Percentiles rank a stretch among this genome's conserved stretches.
These are phyloP conservation scores for Cinnamomum micranthum DNA, from an alignment of 164 flowering plant genomes.

Conservation along the genomic window DNA sequence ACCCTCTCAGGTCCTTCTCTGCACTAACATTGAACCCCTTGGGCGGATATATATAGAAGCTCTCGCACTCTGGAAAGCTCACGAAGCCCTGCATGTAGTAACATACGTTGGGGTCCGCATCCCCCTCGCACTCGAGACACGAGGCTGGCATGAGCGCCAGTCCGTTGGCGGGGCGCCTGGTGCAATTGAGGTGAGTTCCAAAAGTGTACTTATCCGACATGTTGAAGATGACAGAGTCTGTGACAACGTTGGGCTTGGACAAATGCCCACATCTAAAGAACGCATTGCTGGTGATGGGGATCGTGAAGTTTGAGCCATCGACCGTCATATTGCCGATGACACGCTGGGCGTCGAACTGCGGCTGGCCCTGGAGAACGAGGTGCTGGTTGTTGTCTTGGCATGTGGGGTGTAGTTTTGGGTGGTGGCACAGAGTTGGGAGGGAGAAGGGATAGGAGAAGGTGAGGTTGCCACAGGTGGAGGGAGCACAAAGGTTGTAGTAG, in stretches of 20 bases:
- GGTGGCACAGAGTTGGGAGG: not conserved
- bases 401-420: not conserved
- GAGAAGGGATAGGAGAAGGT: not conserved
- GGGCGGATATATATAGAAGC: not conserved
- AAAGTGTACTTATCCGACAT: not conserved
- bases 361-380: not conserved
- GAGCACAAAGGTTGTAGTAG: slow-evolving; percentile 7
- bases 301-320: not conserved
- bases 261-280: slow-evolving; percentile 4
- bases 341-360: not conserved
- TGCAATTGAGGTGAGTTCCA: slow-evolving; percentile 8
- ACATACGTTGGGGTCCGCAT: not conserved
- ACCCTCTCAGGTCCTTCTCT: slow-evolving; percentile 5
- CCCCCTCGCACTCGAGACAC: slow-evolving; percentile 4
- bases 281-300: not conserved
- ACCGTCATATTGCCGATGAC: slow-evolving; percentile 1
- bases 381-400: slow-evolving; percentile 2
- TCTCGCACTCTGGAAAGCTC: not conserved
- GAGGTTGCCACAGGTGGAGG: not conserved
- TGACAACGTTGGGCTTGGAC: not conserved
- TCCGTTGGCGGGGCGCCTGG: not conserved
- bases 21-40: not conserved
- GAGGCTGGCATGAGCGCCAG: not conserved
- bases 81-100: slow-evolving; percentile 9
- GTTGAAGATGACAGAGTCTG: not conserved